A percentile compares a stretch with the other conserved stretches of the same genome.
These are phyloP conservation scores for Triticum timopheevii DNA, from an alignment of 176 grass and related monocot genomes.

Conservation along the genomic window DNA sequence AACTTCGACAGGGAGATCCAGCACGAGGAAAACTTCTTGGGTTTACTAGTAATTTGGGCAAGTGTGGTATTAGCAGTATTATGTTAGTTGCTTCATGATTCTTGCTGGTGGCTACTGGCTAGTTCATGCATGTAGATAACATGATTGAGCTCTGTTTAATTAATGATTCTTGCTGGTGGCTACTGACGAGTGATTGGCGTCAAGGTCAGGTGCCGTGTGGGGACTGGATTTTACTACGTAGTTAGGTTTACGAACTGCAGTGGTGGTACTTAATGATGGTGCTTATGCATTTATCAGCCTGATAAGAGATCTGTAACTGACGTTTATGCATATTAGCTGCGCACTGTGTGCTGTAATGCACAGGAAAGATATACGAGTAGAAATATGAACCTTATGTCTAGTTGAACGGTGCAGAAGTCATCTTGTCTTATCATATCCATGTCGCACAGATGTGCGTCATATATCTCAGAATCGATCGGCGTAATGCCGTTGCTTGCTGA, in stretches of 20 bases:
- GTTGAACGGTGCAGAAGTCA: not conserved
- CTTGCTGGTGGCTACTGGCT: not conserved
- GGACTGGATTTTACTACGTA: not conserved
- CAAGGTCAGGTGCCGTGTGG: not conserved
- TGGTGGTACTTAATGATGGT: not conserved
- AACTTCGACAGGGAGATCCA: too few species aligned
- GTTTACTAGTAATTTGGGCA: not conserved
- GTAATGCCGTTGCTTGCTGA: not conserved
- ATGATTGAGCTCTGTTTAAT: too few species aligned
- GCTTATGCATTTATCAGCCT: not conserved
- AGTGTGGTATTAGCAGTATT: not conserved
- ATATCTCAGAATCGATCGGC: not conserved
- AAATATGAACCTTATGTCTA: not conserved
- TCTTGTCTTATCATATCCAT: not conserved
- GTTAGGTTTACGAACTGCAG: constrained; percentile 1
- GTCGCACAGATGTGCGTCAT: not conserved
- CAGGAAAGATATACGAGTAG: not conserved
- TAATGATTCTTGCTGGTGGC: too few species aligned
- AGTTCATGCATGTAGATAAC: not conserved
- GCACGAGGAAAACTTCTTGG: too few species aligned
- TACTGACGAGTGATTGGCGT: not conserved
- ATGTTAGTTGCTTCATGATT: not conserved
- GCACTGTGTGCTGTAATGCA: not conserved
- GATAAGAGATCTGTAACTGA: not conserved
- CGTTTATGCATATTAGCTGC: not conserved